Base-by-base conservation (phyloP, 768 basidiomycete genomes). In the Rhodotorula sphaerocarpa region DNA sequence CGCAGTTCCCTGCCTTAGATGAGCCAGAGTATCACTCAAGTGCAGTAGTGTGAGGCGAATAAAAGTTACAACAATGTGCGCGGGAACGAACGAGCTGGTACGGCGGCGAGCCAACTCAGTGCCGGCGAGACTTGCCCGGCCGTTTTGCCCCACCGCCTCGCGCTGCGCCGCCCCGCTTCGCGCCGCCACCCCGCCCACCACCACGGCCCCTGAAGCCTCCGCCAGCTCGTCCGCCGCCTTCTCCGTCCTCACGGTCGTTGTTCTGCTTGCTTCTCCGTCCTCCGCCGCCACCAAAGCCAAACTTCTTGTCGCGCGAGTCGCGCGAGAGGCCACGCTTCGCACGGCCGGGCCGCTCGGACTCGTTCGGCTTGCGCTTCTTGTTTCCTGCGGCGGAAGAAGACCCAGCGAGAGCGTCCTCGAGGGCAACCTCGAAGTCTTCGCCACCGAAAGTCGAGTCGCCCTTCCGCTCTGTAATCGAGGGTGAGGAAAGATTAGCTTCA, bases 351-450 rank as follows among this genome's bases (percentile, higher is more conserved):
- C 67, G 67, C 43, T 68, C 75, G 20, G 52, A 55, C 53, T 68
- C 67, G 47, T 60, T 59, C 44, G 43, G 25, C 52, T 68, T 64
- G n/a, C 81, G 81, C 58, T 86, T 86, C 59, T 83, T 79, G 25
- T 41, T 5, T 12, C 86, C 86, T 0, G 62, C 20, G 12, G 42
- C 21, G 16, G 42, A 11, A 1, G n/a, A 81, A 81, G 70, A 86
- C 85, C 27, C 25, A 23, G 84, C 76, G 70, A 92, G 83, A 15
- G 90, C 90, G 64, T 95, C 88, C 74, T 97, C 92, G 48, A 96
- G 84, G 0, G 87, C 87, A 60, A 96, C 81, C 71, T 92, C 90
- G 72, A 96, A 95, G 39, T 83, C 86, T 14, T 80, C 81, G 60
- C 67, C 82, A 84, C 75, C 79, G 50, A 80, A 78, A 16, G 81